A percentile compares a stretch with the other conserved stretches of the same genome.
phyloP scores from a whole-genome alignment of 305 asterid genomes.

The Fraxinus albicans region DNA sequence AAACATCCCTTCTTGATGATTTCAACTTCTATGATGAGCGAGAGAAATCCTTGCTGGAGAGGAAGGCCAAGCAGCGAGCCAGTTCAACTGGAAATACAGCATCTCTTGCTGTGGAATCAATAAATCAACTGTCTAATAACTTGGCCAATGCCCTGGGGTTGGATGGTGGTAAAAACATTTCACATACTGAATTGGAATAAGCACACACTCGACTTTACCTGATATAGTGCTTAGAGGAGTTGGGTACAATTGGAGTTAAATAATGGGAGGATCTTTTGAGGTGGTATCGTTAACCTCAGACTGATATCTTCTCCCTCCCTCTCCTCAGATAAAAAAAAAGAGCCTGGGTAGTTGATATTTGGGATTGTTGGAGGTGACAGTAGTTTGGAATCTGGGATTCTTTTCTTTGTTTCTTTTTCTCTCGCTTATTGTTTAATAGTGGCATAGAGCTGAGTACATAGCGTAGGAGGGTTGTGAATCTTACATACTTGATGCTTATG shows the following conservation, averaged over 20 bases:
- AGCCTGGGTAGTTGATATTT: conserved; percentile 37
- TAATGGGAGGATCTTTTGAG: conserved; percentile 41
- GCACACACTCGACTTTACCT: conserved; percentile 18
- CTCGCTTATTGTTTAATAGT: conserved; percentile 28
- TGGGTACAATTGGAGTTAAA: conserved; percentile 26
- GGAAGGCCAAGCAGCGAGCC: conserved; percentile 75
- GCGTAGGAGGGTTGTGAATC: conserved; percentile 41
- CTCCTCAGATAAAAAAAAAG: not conserved
- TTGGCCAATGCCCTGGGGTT: conserved; percentile 66
- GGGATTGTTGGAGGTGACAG: conserved; percentile 34
- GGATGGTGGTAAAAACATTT: conserved; percentile 56
- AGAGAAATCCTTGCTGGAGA: conserved; percentile 74
- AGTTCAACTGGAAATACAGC: conserved; percentile 43
- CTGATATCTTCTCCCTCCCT: not conserved
- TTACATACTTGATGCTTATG: conserved; percentile 33
- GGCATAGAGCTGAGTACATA: conserved; percentile 34
- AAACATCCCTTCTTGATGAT: conserved; percentile 88
- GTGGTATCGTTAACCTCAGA: conserved; percentile 44
- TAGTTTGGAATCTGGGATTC: conserved; percentile 6
- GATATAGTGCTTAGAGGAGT: conserved; percentile 26
- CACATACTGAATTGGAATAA: conserved; percentile 51
- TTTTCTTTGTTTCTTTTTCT: not conserved
- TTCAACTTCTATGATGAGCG: conserved; percentile 87
- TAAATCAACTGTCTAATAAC: conserved; percentile 75
- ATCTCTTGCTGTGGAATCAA: conserved; percentile 49